Evolutionary conservation across 768 basidiomycete species (phyloP).

Genomic region (Tubosaeta sp.): DNA sequence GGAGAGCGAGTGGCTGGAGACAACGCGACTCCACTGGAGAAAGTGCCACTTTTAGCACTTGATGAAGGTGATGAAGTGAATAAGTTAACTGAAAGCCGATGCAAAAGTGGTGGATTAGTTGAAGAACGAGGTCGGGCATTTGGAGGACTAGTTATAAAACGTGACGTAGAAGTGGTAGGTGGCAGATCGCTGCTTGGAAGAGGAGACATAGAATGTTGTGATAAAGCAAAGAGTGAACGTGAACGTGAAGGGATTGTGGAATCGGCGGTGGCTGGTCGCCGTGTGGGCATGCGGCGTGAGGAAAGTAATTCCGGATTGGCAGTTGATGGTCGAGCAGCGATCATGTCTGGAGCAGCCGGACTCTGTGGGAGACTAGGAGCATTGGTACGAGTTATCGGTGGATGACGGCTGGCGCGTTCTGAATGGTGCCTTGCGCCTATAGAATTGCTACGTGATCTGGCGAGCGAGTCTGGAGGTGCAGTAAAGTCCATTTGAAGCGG

Average conservation of each 20-base stretch:
- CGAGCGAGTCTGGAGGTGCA: constrained; percentile 11
- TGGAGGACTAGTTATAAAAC: constrained; percentile 21
- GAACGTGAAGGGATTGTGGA: constrained; percentile 31
- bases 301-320: constrained; percentile 10
- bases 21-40: constrained; percentile 9
- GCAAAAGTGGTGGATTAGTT: constrained; percentile 67
- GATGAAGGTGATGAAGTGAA: constrained; percentile 47
- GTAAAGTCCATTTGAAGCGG: constrained; percentile 38
- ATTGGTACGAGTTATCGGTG: constrained; percentile 6
- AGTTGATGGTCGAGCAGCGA: constrained; percentile 15
- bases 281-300: constrained; percentile 16
- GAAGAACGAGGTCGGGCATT: constrained; percentile 44
- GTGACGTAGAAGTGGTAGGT: constrained; percentile 3
- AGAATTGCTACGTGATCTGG: constrained; percentile 18
- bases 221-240: constrained; percentile 25
- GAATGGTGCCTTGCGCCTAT: constrained; percentile 37
- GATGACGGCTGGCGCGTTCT: constrained; percentile 22
- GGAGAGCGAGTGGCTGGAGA: constrained; percentile 38
- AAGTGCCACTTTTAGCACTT: constrained; percentile 12
- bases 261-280: constrained; percentile 44
- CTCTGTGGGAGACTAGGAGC: constrained; percentile 11
- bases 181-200: constrained; percentile 7
- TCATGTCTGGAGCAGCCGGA: constrained; percentile 3
- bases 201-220: constrained; percentile 15
- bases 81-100: constrained; percentile 64